These are phyloP conservation scores for Stemphylium lycopersici DNA, from an alignment of 2,329 filamentous ascomycete species.

Conservation along the genomic window DNA sequence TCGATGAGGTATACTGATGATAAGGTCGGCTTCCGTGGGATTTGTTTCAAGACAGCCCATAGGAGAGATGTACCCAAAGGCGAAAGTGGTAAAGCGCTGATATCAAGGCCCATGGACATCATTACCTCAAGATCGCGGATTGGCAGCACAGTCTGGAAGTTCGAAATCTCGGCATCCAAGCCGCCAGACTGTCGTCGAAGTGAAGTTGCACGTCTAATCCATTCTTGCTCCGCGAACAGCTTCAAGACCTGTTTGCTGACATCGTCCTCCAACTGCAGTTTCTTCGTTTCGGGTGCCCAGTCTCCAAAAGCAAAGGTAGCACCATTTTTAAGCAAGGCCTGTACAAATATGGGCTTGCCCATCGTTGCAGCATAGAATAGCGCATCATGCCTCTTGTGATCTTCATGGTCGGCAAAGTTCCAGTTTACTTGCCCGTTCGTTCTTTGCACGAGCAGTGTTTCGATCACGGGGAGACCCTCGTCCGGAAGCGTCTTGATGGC, in stretches of 20 bases:
- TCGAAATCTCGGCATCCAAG: conserved; percentile 5
- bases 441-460: conserved; percentile 31
- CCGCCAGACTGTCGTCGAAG: conserved; percentile 25
- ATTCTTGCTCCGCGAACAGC: conserved; percentile 36
- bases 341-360: conserved; percentile 35
- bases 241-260: conserved; percentile 27
- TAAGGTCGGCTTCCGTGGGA: conserved; percentile 17
- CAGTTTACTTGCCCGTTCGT: conserved; percentile 22
- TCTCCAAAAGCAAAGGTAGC: conserved; percentile 34
- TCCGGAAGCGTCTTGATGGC: conserved; percentile 38
- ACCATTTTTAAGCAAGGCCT: conserved; percentile 35
- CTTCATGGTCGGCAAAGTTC: conserved; percentile 42
- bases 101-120: conserved; percentile 35
- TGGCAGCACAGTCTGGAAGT: conserved; percentile 28
- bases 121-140: conserved; percentile 27
- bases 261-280: conserved; percentile 11
- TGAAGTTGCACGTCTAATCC: conserved; percentile 26
- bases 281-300: conserved; percentile 25
- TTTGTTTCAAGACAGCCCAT: conserved; percentile 32
- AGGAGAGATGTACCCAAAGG: conserved; percentile 25
- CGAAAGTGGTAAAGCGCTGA: conserved; percentile 24
- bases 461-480: conserved; percentile 36
- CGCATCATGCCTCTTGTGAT: conserved; percentile 35
- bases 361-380: conserved; percentile 37
- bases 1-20: conserved; percentile 26